phyloP scores from a whole-genome alignment of 164 flowering plant species.

The Magnolia kwangsiensis region DNA sequence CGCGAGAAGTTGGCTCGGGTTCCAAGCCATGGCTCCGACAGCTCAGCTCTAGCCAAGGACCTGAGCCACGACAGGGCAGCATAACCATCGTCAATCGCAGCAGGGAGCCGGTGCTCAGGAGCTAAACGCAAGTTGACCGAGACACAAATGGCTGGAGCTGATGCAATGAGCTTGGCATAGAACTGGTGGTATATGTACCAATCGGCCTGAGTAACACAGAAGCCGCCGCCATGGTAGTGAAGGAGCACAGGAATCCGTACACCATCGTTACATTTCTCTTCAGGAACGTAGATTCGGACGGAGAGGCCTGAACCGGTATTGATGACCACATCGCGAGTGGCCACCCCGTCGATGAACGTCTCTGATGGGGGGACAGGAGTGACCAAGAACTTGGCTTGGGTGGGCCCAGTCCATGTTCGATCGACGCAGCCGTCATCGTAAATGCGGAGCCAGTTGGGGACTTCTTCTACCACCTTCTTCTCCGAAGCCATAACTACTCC shows the following conservation, averaged over 20 bases:
- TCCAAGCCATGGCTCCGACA: slow-evolving; percentile 41
- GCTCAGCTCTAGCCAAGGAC: slow-evolving; percentile 29
- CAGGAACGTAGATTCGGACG: slow-evolving; percentile 56
- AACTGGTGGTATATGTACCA: slow-evolving; percentile 61
- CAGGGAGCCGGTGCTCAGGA: slow-evolving; percentile 78
- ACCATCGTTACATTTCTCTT: slow-evolving; percentile 10
- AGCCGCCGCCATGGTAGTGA: slow-evolving; percentile 83
- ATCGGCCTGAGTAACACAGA: slow-evolving; percentile 65
- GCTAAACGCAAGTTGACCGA: slow-evolving; percentile 59
- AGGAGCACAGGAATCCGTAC: slow-evolving; percentile 51
- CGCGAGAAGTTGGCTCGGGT: slow-evolving; percentile 49
- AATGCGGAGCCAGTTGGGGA: slow-evolving; percentile 64
- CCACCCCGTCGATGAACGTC: slow-evolving; percentile 52
- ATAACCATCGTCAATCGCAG: slow-evolving; percentile 54
- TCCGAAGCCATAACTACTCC: slow-evolving; percentile 1
- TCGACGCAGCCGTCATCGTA: slow-evolving; percentile 66
- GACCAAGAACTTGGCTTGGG: slow-evolving; percentile 52
- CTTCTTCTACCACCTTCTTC: slow-evolving; percentile 41
- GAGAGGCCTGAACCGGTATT: slow-evolving; percentile 29
- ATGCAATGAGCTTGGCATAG: slow-evolving; percentile 43
- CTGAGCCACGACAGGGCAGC: slow-evolving; percentile 60
- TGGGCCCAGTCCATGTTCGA: slow-evolving; percentile 68
- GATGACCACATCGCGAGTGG: slow-evolving; percentile 37
- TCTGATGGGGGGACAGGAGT: slow-evolving; percentile 48
- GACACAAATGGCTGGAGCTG: slow-evolving; percentile 39